These are phyloP conservation scores for Penicillium sp. DNA, from an alignment of 2,329 filamentous ascomycete species.

Conservation along the genomic window DNA sequence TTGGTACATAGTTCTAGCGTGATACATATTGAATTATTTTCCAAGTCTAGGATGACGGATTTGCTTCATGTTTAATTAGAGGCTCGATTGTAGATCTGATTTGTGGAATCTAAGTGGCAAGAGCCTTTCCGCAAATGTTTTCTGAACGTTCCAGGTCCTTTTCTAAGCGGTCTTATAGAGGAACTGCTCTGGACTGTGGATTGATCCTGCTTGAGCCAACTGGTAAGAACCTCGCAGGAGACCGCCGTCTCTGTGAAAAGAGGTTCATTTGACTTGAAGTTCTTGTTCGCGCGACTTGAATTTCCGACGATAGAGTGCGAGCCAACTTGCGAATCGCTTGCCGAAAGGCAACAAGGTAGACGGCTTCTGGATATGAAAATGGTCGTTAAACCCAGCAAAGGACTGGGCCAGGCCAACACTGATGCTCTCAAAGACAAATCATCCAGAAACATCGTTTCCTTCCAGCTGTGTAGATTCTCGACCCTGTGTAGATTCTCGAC, in stretches of 20 bases:
- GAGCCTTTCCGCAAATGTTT: neutral
- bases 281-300: neutral
- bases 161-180: neutral
- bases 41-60: neutral
- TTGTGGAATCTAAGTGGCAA: neutral
- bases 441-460: slow-evolving; percentile 6
- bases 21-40: slow-evolving; percentile 8
- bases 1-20: slow-evolving; percentile 11
- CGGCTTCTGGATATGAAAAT: neutral
- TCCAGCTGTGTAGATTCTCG: slow-evolving; percentile 6
- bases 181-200: neutral
- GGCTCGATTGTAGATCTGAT: neutral
- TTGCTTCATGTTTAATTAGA: neutral
- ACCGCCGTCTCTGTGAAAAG: neutral
- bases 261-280: neutral
- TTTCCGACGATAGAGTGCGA: neutral
- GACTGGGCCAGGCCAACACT: neutral
- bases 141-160: neutral
- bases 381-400: neutral
- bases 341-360: neutral
- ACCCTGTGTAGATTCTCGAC: slow-evolving; percentile 6
- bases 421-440: neutral
- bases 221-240: neutral
- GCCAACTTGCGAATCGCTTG: neutral
- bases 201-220: neutral